A percentile compares a stretch with the other conserved stretches of the same genome.
These are phyloP conservation scores for Bipolaris cookei DNA, from an alignment of 2,329 filamentous ascomycete species.

Conservation along the genomic window DNA sequence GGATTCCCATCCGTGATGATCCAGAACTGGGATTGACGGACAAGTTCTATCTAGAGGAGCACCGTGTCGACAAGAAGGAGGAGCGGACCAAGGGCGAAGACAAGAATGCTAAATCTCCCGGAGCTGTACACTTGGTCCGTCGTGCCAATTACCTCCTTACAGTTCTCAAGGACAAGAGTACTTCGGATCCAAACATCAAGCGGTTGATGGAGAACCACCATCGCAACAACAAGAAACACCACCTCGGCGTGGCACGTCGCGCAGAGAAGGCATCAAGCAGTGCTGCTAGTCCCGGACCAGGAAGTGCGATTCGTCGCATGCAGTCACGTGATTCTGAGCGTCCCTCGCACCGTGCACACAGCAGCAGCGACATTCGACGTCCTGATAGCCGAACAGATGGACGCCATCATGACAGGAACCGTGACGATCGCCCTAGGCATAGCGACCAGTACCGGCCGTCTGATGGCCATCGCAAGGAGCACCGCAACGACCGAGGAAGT, in stretches of 20 bases:
- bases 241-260: conserved; percentile 62
- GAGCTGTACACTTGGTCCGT: conserved; percentile 95
- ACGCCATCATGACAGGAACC: conserved; percentile 36
- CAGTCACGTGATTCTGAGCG: conserved; percentile 47
- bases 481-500: conserved; percentile 41
- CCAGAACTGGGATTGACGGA: conserved; percentile 81
- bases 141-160: conserved; percentile 94
- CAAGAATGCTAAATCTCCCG: conserved; percentile 82
- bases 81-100: conserved; percentile 78
- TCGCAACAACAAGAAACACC: conserved; percentile 86
- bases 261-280: conserved; percentile 64
- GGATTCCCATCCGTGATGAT: conserved; percentile 93
- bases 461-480: conserved; percentile 48
- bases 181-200: conserved; percentile 74
- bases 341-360: conserved; percentile 46
- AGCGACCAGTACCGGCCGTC: conserved; percentile 46
- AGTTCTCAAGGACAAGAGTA: conserved; percentile 86
- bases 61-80: conserved; percentile 97
- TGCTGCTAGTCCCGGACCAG: conserved; percentile 74
- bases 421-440: conserved; percentile 40
- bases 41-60: conserved; percentile 96
- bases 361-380: conserved; percentile 47
- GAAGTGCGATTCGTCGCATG: conserved; percentile 45
- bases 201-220: conserved; percentile 90
- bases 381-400: conserved; percentile 41